Evolutionary conservation across 768 basidiomycete genomes (phyloP), one percentile per base, ranked within the genome.

Genomic region (Mycena albidolilacea): DNA sequence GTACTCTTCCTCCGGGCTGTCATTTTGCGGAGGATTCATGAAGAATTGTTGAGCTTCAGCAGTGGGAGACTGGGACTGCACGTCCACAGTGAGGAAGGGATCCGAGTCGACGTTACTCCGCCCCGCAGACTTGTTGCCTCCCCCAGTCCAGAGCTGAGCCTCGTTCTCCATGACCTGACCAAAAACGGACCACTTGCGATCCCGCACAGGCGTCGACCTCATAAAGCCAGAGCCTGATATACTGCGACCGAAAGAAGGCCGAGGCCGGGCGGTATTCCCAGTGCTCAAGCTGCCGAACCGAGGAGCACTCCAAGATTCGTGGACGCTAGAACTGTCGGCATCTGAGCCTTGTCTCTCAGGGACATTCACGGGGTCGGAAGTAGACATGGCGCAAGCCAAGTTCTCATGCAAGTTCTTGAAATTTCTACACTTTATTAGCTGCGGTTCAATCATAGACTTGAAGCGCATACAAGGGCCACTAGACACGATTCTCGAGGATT

Each of bases 81-180:
- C 62, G 44, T 63, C 64, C 8, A 75, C 37, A 19, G 60, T 60
- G 38, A 64, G 44, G 54, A 75, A 76, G 2, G 78, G 75, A 60
- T 78, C 48, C 19, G 17, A 3, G 48, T 50, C 17, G 19, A 65
- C 67, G 64, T 67, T 74, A 71, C 63, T 70, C 74, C 63, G 79
- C 38, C 30, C 30, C 30, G 55, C 64, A 21, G 52, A 41, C 67
- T 62, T 69, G 41, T 63, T 59, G 35, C 68, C 58, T 19, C 64
- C 66, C 57, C 74, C 64, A 59, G 66, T 77, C 7, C 80, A 82
- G 46, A 85, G 76, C 48, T 87, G 87, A 2, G 87, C 88, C 59
- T 90, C 91, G 76, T 90, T 90, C 77, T 92, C 89, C 91, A 93
- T 92, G 50, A 92, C 79, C 78, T 93, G 91, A 9, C 87, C 89